Base-by-base conservation (phyloP, 169 alveolate genomes). In the Neospora caninum region DNA sequence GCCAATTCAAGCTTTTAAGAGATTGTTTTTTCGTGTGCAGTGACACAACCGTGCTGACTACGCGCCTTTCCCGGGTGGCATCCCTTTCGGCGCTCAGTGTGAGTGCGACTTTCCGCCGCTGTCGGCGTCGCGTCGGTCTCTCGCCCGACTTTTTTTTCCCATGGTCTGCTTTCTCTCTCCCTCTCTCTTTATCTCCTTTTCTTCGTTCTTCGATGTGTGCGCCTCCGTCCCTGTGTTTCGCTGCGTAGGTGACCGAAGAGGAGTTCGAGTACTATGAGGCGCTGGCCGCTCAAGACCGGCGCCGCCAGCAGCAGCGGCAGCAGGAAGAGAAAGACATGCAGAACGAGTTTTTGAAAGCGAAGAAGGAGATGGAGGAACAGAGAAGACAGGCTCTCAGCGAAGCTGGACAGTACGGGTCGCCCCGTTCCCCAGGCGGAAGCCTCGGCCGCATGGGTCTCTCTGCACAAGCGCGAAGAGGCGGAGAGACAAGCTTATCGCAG, bases 201-300 rank as follows among this genome's bases (percentile, higher is more conserved):
- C 39, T 69, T 18, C 39, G 82, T 69, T 69, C 82, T 69, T 38
- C 45, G 18, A n/a, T n/a, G 18, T 43, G 39, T 0, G 42, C 18
- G 38, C 41, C 4, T 4, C 45, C 31, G 86, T 78, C 45, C 31
- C 9, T n/a, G 27, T 13, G 45, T n/a, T n/a, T 1, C 45, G 86
- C 39, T 70, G 69, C 34, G 2, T 49, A 94, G 96, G 96, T 94
- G 45, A 94, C 96, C 25, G 96, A 94, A 36, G 96, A 94, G n/a
- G 96, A 94, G 87, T 94, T 89, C 67, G 96, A 94, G 83, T 94
- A 86, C 54, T 94, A 94, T n/a, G 96, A 94, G 78, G 96, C 94
- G n/a, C 39, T 94, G 78, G 88, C 91, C 4, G 93, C 94, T 4
- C 94, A 91, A 45, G 96, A 94, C 73, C n/a, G 93, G 2, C 91